Conservation (phyloP, 306 rosid genomes). For the Pterocarpus macrocarpus region DNA sequence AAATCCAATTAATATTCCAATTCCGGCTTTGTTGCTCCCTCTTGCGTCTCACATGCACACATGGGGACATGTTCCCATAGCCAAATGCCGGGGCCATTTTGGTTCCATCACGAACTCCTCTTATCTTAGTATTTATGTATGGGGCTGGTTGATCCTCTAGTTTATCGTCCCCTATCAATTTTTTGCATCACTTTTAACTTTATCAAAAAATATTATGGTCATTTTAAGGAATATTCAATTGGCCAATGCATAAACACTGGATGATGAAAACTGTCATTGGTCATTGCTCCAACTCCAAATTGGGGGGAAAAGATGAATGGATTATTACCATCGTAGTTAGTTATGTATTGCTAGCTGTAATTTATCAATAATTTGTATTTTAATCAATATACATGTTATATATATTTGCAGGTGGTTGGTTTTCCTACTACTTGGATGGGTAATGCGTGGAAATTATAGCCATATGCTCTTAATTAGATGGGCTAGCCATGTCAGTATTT, state of each 20-base stretch:
- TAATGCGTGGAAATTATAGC: slow-evolving; percentile 7
- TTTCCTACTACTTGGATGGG: slow-evolving; percentile 5
- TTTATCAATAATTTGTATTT: not conserved
- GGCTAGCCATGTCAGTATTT: not conserved
- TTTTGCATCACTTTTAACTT: not conserved
- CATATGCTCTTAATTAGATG: not conserved
- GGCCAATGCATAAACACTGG: not conserved
- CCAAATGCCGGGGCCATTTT: not conserved
- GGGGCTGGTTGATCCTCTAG: not conserved
- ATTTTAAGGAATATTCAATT: not conserved
- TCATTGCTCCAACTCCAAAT: not conserved
- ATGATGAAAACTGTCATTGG: not conserved
- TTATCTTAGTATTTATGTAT: not conserved
- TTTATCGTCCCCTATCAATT: not conserved
- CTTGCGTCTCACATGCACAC: slow-evolving; percentile 49
- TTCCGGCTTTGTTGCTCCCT: not conserved
- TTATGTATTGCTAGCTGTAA: not conserved
- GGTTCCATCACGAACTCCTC: too few relatives aligned
- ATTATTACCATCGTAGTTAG: not conserved
- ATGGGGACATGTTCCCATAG: slow-evolving; percentile 50
- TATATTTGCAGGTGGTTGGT: slow-evolving; percentile 1
- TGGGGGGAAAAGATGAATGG: not conserved
- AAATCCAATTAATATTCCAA: not conserved
- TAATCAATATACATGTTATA: not conserved
- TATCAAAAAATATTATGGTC: too few relatives aligned